These are phyloP conservation scores for Pisolithus thermaeus DNA, from an alignment of 1,284 basidiomycete genomes.

Conservation along the genomic window DNA sequence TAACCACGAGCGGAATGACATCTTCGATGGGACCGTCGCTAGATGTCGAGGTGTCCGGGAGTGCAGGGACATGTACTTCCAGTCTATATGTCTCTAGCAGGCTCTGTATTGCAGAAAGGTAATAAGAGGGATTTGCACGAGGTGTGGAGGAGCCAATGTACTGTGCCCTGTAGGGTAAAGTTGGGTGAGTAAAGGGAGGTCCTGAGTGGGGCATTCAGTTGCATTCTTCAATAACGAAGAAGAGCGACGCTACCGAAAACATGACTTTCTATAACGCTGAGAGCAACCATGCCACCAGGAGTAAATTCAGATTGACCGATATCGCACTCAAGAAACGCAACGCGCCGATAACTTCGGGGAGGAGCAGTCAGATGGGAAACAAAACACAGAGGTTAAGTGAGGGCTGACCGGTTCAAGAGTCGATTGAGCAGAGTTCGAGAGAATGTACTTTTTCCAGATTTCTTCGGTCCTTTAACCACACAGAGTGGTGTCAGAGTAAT, in stretches of 20 bases:
- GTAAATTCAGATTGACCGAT: slow-evolving; percentile 93
- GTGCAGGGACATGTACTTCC: slow-evolving; percentile 55
- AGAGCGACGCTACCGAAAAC: slow-evolving; percentile 56
- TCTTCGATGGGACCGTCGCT: slow-evolving; percentile 42
- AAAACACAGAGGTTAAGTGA: background rate
- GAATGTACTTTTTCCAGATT: slow-evolving; percentile 88
- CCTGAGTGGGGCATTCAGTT: slow-evolving; percentile 40
- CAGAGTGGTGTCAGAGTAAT: slow-evolving; percentile 30
- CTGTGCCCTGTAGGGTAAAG: slow-evolving; percentile 69
- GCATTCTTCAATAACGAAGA: background rate
- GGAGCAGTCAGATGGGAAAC: slow-evolving; percentile 1
- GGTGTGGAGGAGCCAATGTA: slow-evolving; percentile 82
- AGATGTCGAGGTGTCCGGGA: slow-evolving; percentile 19
- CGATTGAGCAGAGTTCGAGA: slow-evolving; percentile 71
- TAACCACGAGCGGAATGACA: slow-evolving; percentile 81
- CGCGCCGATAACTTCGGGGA: slow-evolving; percentile 52
- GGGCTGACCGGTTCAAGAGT: slow-evolving; percentile 49
- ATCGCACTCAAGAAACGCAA: slow-evolving; percentile 91
- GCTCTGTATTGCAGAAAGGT: slow-evolving; percentile 65
- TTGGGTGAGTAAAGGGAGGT: slow-evolving; percentile 80
- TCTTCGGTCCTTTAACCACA: slow-evolving; percentile 81
- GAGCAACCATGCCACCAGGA: slow-evolving; percentile 77
- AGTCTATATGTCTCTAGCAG: slow-evolving; percentile 68
- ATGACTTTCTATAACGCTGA: slow-evolving; percentile 67
- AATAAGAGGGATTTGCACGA: slow-evolving; percentile 73